phyloP scores from a whole-genome alignment of 2,329 filamentous ascomycete species.

The Tolypocladium tundrense region DNA sequence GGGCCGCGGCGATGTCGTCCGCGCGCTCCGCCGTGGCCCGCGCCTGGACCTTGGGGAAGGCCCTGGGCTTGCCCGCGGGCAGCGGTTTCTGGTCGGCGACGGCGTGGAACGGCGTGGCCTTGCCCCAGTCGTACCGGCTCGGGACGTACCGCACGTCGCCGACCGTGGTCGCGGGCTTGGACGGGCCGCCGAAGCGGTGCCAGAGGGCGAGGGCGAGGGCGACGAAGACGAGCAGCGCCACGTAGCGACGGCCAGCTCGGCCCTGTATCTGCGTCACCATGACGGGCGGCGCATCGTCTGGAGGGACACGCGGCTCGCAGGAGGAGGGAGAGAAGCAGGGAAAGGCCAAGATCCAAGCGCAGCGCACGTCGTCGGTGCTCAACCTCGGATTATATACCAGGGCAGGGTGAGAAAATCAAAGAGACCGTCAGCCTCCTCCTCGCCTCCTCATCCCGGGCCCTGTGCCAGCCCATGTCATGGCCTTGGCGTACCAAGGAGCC shows the following conservation, averaged over 20 bases:
- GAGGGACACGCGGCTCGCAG: background rate
- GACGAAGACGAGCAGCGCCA: slow-evolving; percentile 18
- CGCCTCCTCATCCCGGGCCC: background rate
- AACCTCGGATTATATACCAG: too few species aligned
- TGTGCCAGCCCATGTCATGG: background rate
- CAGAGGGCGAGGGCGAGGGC: slow-evolving; percentile 16
- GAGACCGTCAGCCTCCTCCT: background rate
- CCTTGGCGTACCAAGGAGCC: background rate
- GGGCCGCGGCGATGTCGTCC: slow-evolving; percentile 19
- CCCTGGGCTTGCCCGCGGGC: slow-evolving; percentile 23
- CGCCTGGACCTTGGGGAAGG: slow-evolving; percentile 33
- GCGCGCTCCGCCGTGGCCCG: slow-evolving; percentile 24
- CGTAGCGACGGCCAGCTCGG: slow-evolving; percentile 21
- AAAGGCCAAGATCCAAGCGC: background rate
- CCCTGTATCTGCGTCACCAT: slow-evolving; percentile 22
- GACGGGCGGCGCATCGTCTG: slow-evolving; percentile 4
- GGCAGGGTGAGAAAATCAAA: too few species aligned
- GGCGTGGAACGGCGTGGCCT: slow-evolving; percentile 20
- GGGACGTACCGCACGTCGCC: slow-evolving; percentile 14
- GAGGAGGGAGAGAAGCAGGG: background rate
- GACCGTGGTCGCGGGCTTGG: slow-evolving; percentile 7
- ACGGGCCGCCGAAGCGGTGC: slow-evolving; percentile 10
- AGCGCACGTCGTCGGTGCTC: background rate
- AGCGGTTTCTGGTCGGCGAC: slow-evolving; percentile 18
- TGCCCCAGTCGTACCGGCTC: slow-evolving; percentile 28